Conservation (phyloP, 495 filamentous ascomycete species). For the Chaetomium fimeti region DNA sequence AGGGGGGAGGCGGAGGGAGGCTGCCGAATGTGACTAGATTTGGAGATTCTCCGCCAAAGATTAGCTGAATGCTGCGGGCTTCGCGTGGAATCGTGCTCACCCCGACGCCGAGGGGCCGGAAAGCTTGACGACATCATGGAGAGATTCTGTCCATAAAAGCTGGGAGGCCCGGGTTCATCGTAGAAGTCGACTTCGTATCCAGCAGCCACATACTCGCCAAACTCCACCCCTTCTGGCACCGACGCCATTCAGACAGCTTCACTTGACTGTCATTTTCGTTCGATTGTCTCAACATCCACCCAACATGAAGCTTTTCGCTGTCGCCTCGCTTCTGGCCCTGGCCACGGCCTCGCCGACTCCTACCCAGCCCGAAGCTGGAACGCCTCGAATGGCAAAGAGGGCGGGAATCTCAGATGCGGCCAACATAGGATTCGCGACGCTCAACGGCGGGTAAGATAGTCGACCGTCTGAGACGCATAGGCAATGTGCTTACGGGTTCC, state of each 20-base stretch:
- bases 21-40: neutral
- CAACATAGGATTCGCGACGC: slow-evolving; percentile 13
- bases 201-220: neutral
- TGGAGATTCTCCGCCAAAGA: slow-evolving; percentile 13
- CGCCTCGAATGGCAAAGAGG: slow-evolving; percentile 6
- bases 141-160: neutral
- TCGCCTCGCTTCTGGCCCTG: slow-evolving; percentile 8
- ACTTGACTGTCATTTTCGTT: neutral
- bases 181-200: neutral
- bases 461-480: neutral
- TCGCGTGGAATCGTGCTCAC: neutral
- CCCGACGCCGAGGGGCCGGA: too few relatives aligned
- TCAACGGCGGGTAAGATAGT: slow-evolving; percentile 13
- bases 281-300: neutral
- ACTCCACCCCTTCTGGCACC: neutral
- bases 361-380: slow-evolving; percentile 13
- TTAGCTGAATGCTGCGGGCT: neutral
- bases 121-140: neutral
- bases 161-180: neutral
- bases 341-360: slow-evolving; percentile 10
- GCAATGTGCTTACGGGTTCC: neutral
- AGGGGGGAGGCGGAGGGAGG: neutral
- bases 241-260: neutral
- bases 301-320: slow-evolving; percentile 16
- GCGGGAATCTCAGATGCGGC: slow-evolving; percentile 15